Base-by-base conservation (phyloP, 2,329 filamentous ascomycete species). In the Microcyclosporella mali region DNA sequence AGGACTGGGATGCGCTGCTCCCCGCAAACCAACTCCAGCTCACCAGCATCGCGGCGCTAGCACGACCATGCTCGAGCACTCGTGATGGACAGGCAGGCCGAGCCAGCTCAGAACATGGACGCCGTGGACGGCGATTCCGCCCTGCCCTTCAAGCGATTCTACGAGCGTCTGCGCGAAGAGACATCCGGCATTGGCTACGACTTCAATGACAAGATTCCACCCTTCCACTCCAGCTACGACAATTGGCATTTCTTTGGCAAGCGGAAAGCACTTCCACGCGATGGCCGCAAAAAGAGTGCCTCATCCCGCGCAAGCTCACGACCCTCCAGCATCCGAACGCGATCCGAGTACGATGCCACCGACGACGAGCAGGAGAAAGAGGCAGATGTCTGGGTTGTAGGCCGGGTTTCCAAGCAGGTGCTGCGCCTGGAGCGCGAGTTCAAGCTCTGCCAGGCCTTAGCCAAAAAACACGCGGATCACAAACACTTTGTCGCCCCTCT, bases 351-450 rank as follows among this genome's bases (percentile, higher is more conserved):
- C 36, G 56, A 56, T 36, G 49, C 40, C 12, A 34, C 46, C 34
- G 58, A 60, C n/a, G 54, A 56, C 19, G 52, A 56, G 46, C 21
- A 25, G 21, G 21, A 25, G 21, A 49, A 53, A 33, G 54, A 58
- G 40, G 50, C 53, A 40, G 55, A 61, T 28, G 33, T 51, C 12
- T 75, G 77, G 6, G 82, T 95, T 4, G 72, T 95, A 19, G 90
- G 88, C 33, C 81, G 88, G 16, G 74, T 95, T 33, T 95, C 89
- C 0, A 82, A 79, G 49, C 87, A 95, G 66, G 76, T 83, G 12
- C 71, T 95, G 40, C 81, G 89, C 6, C 79, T 95, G 55, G 89
- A 97, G 69, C 76, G 89, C 49, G 84, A 90, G 44, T 95, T 85
- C 59, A 85, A 94, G 56, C 85, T 92, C 53, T 79, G 82, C 59